Evolutionary conservation across 805 yeast genomes (phyloP), one percentile per base, ranked within the genome.

Genomic region (Candida succiphila): DNA sequence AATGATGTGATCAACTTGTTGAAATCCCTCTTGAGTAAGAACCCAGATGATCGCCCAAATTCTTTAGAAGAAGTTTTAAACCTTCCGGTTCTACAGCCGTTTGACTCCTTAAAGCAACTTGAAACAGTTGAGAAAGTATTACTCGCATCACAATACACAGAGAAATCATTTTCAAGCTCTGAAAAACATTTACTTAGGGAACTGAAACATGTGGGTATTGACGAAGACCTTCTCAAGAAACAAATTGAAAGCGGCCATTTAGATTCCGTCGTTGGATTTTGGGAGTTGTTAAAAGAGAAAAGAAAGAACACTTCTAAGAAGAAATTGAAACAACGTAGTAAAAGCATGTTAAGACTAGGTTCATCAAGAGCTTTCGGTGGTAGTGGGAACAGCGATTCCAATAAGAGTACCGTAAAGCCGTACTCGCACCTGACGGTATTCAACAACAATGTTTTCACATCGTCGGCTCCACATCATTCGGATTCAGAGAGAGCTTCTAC

Each of bases 251-350:
- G 68, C 36, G 67, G 69, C 30, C 74, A 78, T 36, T 72, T 84
- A 55, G 92, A 83, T 53, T 63, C 85, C 0, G 58, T 82, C 13
- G 73, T 82, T 12, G 95, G 89, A 0, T 65, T 78, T 37, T 86
- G 88, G 79, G 77, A 77, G 30, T 59, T 85, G 15, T 54, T 76
- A 14, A 54, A 79, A 20, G 85, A 81, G 17, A 58, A 61, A 31
- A 77, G 72, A 42, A 52, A 56, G 32, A 43, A 48, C 49, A 20
- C 22, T 4, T 17, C 30, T 16, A 39, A 63, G 61, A 51, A 39
- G 24, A 45, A 39, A 27, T 30, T 42, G 22, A 44, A 41, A 30
- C 37, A 43, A 9, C 35, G 53, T 29, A 48, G 56, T 31, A 44
- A 50, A 35, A 51, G 62, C 31, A 46, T 55, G 46, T 33, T 56